phyloP scores from a whole-genome alignment of 805 yeast species.

The Wickerhamiella siamensis region DNA sequence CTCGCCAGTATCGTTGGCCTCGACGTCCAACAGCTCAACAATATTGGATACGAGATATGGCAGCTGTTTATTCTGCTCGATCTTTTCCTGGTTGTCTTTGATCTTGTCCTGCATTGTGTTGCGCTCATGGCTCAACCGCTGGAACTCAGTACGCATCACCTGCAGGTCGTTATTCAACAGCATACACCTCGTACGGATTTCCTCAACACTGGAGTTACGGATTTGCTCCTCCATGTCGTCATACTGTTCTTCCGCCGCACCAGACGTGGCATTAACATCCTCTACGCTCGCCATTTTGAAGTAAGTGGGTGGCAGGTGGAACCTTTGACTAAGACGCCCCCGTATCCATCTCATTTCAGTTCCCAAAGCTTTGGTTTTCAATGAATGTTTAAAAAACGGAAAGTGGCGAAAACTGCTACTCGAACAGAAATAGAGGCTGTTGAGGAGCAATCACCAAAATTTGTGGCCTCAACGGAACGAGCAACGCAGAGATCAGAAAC shows the following conservation, averaged over 20 bases:
- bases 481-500: too few relatives aligned
- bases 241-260: neutral
- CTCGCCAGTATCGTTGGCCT: conserved; percentile 61
- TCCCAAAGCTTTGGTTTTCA: too few relatives aligned
- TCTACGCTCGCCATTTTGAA: neutral
- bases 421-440: too few relatives aligned
- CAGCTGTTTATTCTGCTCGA: conserved; percentile 84
- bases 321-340: too few relatives aligned
- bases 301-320: neutral
- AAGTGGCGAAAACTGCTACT: neutral
- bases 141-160: conserved; percentile 83
- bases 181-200: conserved; percentile 71
- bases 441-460: too few relatives aligned
- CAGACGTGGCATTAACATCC: neutral
- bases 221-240: neutral
- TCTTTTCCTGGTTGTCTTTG: conserved; percentile 91
- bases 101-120: conserved; percentile 84
- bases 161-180: conserved; percentile 89
- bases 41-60: conserved; percentile 96
- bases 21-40: conserved; percentile 83
- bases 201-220: conserved; percentile 51
- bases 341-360: too few relatives aligned
- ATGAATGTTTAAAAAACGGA: conserved; percentile 1
- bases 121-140: conserved; percentile 82
- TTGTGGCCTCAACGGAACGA: too few relatives aligned